Percentiles rank a stretch among this genome's conserved stretches.
Evolutionary conservation across 2,329 filamentous ascomycete genomes (phyloP).

Genomic region (Aspergillus sp.): DNA sequence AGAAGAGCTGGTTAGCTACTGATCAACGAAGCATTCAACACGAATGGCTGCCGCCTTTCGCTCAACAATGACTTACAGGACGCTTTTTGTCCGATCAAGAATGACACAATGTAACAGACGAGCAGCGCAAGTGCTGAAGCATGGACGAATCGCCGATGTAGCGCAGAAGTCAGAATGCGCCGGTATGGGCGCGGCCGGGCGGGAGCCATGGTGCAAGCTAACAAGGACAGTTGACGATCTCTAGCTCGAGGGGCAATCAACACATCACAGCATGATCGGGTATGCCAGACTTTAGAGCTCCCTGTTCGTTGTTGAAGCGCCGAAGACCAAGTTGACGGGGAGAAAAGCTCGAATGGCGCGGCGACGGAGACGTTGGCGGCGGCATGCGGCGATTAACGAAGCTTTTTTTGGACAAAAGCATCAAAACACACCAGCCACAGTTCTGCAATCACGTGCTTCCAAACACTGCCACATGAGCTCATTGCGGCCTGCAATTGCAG

Average conservation of each 20-base stretch:
- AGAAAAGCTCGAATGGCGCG: slow-evolving; percentile 1
- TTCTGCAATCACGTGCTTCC: slow-evolving; percentile 24
- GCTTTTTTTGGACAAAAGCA: slow-evolving; percentile 31
- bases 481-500: slow-evolving; percentile 25
- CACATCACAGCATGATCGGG: slow-evolving; percentile 23
- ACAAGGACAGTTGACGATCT: slow-evolving; percentile 22
- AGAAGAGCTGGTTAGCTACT: slow-evolving; percentile 9
- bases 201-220: slow-evolving; percentile 34
- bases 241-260: slow-evolving; percentile 15
- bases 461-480: slow-evolving; percentile 25
- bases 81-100: slow-evolving; percentile 67
- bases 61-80: slow-evolving; percentile 55
- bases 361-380: slow-evolving; percentile 5
- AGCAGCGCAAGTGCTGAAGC: slow-evolving; percentile 68
- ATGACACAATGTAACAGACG: slow-evolving; percentile 70
- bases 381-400: slow-evolving; percentile 20
- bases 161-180: slow-evolving; percentile 83
- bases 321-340: background rate
- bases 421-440: slow-evolving; percentile 33
- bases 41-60: background rate
- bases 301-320: background rate
- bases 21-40: background rate
- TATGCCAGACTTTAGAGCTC: slow-evolving; percentile 1
- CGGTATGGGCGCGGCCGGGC: slow-evolving; percentile 59
- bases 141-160: slow-evolving; percentile 82